Evolutionary conservation across 1,284 basidiomycete species (phyloP), one percentile per base, ranked within the genome.

Genomic region (Ganoderma lingzhi): DNA sequence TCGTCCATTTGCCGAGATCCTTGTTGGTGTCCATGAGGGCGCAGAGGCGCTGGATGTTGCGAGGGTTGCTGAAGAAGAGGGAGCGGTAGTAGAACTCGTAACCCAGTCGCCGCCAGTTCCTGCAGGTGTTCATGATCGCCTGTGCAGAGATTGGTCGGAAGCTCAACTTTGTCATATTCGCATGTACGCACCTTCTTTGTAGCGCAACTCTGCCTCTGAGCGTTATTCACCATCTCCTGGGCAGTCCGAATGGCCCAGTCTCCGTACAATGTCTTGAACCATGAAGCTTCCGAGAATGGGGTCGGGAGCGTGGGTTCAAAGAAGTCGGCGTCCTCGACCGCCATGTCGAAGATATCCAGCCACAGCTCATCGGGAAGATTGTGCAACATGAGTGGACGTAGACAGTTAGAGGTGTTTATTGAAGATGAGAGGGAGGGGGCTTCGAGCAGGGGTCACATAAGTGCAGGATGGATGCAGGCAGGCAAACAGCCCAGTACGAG

Each of bases 301-400:
- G 86, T 88, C 2, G 89, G 89, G 6, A 91, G 76, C 0, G 84
- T 83, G 64, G 84, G 83, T 70, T 86, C 85, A 72, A 90, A 87
- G 41, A 93, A 84, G 15, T 86, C 80, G 71, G 90, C 88, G 75
- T 92, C 90, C 63, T 91, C 88, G 12, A 88, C 85, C 0, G 90
- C 90, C 44, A 89, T 82, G 74, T 90, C 85, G 73, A 93, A 93
- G 23, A 93, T 91, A 63, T 86, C 81, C 1, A 85, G 84, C 87
- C 88, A 89, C 6, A 93, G 81, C 80, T 93, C 92, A 17, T 86
- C 83, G 15, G 92, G 92, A 3, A 93, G 83, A 10, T 74, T 65
- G 30, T 69, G 68, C 4, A 64, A 55, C 80, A 80, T 81, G 15
- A 39, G 42, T 10, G 28, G 14, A 39, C 58, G 45, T 53, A 32